Conservation (phyloP, 495 filamentous ascomycete species). For the Apiosordaria backusii region DNA sequence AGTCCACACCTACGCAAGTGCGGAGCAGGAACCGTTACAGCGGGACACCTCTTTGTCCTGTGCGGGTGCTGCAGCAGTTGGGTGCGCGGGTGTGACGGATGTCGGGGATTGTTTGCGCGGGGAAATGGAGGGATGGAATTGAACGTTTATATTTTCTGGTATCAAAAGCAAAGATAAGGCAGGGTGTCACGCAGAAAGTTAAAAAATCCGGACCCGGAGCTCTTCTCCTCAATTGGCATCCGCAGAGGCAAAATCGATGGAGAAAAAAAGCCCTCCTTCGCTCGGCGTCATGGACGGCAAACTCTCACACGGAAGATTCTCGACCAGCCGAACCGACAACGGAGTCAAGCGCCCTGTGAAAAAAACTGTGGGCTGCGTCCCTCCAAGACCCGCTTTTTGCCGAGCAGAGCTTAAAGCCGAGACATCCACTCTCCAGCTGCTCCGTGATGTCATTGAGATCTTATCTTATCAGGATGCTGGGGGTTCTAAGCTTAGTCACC, state of each 20-base stretch:
- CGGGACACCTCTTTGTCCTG: neutral
- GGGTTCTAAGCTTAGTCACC: neutral
- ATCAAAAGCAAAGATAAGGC: neutral
- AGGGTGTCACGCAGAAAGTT: neutral
- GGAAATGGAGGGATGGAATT: neutral
- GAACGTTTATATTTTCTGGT: neutral
- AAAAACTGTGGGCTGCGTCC: neutral
- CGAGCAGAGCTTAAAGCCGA: constrained; percentile 2
- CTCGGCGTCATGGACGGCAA: constrained; percentile 3
- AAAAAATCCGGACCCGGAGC: neutral
- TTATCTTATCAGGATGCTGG: neutral
- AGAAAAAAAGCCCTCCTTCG: neutral
- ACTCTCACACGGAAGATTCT: neutral
- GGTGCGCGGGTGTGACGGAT: neutral
- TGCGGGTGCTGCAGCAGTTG: too few relatives aligned
- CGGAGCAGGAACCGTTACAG: constrained; percentile 7
- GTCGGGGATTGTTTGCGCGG: neutral
- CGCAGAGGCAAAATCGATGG: neutral
- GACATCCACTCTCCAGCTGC: neutral
- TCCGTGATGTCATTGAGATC: neutral
- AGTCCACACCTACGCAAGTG: constrained; percentile 11
- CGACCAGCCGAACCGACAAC: constrained; percentile 1
- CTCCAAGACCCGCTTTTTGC: neutral
- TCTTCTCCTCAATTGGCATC: neutral
- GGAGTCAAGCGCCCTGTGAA: neutral